Percentiles rank a stretch among this genome's conserved stretches.
phyloP scores from a whole-genome alignment of 192 early-diverging fungal genomes.

The Coemansia sp. region DNA sequence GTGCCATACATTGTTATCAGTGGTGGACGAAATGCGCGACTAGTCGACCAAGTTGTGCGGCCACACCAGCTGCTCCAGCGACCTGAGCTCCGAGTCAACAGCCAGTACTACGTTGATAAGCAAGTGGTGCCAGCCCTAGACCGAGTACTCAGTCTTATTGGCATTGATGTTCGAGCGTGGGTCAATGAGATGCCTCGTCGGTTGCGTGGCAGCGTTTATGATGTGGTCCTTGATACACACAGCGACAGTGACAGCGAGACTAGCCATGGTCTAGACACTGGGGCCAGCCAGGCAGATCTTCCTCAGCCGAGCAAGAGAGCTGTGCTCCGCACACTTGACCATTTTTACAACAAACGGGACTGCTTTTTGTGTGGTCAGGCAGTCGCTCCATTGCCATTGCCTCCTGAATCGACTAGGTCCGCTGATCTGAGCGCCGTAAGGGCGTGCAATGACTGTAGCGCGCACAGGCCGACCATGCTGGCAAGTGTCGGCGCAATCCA shows the following conservation, averaged over 20 bases:
- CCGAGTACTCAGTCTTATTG: constrained; percentile 76
- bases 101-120: constrained; percentile 81
- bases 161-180: constrained; percentile 56
- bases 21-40: constrained; percentile 60
- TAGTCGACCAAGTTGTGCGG: constrained; percentile 70
- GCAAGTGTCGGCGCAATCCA: constrained; percentile 11
- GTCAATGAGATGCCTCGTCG: constrained; percentile 30
- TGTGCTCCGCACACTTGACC: constrained; percentile 28
- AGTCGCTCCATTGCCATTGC: constrained; percentile 1
- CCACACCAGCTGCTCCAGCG: constrained; percentile 64
- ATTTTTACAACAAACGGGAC: constrained; percentile 33
- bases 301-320: background rate
- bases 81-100: constrained; percentile 69
- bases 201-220: constrained; percentile 13
- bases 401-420: background rate
- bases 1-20: constrained; percentile 86
- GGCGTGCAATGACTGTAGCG: constrained; percentile 19
- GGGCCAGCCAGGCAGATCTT: background rate
- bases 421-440: background rate
- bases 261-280: background rate
- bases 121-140: constrained; percentile 80
- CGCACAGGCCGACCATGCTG: constrained; percentile 9
- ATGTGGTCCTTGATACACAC: constrained; percentile 5
- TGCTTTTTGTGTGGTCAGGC: constrained; percentile 36
- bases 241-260: constrained; percentile 7